Conservation (phyloP, 306 rosid species). For the Psophocarpus tetragonolobus region DNA sequence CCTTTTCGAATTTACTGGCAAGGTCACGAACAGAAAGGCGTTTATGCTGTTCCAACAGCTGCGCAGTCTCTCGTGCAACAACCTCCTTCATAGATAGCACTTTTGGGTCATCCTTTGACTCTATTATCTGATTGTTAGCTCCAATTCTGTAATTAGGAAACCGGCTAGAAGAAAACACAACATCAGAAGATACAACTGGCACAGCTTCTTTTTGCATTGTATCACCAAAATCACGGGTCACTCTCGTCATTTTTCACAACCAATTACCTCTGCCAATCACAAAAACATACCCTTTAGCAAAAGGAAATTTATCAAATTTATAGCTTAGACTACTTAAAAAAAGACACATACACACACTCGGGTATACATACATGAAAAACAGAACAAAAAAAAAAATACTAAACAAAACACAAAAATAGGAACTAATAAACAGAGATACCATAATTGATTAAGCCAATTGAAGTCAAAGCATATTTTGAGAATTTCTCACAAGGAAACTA, state of each 20-base stretch:
- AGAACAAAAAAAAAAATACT: not conserved
- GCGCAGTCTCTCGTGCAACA: constrained; percentile 92
- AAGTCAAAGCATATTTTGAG: constrained; percentile 33
- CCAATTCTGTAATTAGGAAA: constrained; percentile 92
- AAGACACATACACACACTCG: not conserved
- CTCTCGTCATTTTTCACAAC: constrained; percentile 68
- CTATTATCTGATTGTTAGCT: constrained; percentile 80
- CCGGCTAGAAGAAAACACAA: constrained; percentile 73
- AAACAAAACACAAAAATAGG: constrained; percentile 9
- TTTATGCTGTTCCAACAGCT: constrained; percentile 84
- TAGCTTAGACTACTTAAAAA: not conserved
- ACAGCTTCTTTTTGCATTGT: constrained; percentile 77
- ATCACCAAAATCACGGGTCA: constrained; percentile 75
- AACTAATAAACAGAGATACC: not conserved
- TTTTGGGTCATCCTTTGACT: constrained; percentile 72
- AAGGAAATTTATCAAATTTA: not conserved
- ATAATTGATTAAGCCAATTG: constrained; percentile 10
- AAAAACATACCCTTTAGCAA: constrained; percentile 31
- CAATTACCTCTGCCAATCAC: constrained; percentile 49
- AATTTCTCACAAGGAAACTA: constrained; percentile 22
- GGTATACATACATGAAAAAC: not conserved
- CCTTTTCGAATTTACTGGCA: constrained; percentile 91
- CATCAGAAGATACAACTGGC: constrained; percentile 83
- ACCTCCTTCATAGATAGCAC: constrained; percentile 87
- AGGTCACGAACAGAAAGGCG: constrained; percentile 98